Evolutionary conservation across 169 alveolate species (phyloP).

Genomic region (Babesia ovata): DNA sequence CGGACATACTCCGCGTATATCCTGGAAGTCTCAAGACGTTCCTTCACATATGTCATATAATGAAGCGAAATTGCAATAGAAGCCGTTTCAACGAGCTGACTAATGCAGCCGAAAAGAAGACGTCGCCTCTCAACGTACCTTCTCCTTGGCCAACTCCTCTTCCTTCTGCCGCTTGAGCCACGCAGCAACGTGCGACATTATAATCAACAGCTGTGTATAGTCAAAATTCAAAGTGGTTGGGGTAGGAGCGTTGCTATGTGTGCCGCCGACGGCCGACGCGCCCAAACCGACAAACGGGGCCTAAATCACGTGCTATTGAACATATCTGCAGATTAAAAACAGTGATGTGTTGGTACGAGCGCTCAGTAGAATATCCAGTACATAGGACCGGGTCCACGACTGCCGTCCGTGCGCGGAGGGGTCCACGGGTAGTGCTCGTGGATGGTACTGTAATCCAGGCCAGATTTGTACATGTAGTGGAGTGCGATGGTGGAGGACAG

Average conservation of each 20-base stretch:
- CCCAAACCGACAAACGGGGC: background rate
- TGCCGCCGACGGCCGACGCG: too few species aligned
- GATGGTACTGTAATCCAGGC: conserved; percentile 71
- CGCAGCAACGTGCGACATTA: conserved; percentile 27
- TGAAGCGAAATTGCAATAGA: background rate
- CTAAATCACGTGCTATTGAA: background rate
- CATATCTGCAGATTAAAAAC: background rate
- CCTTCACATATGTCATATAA: conserved; percentile 4
- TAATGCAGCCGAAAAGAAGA: background rate
- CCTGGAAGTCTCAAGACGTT: conserved; percentile 48
- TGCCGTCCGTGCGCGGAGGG: conserved; percentile 81
- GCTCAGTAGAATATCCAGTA: conserved; percentile 73
- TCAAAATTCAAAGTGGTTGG: background rate
- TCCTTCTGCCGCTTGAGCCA: conserved; percentile 60
- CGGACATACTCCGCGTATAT: conserved; percentile 64
- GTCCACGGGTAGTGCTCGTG: conserved; percentile 85
- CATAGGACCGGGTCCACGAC: conserved; percentile 79
- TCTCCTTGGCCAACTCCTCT: conserved; percentile 40
- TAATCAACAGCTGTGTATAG: background rate
- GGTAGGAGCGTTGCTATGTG: too few species aligned
- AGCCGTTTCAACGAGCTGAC: background rate
- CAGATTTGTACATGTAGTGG: conserved; percentile 63
- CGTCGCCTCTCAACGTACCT: conserved; percentile 14
- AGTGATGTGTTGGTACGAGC: background rate
- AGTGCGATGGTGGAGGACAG: conserved; percentile 69